Evolutionary conservation across 2,329 filamentous ascomycete genomes (phyloP).

Genomic region (Cercospora zeae-maydis): DNA sequence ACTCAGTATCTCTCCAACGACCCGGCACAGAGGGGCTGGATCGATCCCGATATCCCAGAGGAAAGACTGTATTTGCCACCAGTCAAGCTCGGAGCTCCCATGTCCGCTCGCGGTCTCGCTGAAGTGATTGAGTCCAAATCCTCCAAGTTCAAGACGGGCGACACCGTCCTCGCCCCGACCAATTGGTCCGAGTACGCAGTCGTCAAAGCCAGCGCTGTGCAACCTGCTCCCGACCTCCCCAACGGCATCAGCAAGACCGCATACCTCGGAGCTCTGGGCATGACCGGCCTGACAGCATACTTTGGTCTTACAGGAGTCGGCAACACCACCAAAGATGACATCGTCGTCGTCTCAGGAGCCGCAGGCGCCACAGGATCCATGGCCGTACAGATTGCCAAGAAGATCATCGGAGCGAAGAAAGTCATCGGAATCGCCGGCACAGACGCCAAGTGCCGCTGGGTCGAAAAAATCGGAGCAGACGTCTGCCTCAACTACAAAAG

Average conservation of each 20-base stretch:
- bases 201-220: slow-evolving; percentile 28
- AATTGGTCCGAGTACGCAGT: slow-evolving; percentile 46
- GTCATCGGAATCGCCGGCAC: slow-evolving; percentile 53
- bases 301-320: slow-evolving; percentile 44
- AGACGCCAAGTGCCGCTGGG: slow-evolving; percentile 52
- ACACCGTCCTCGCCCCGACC: slow-evolving; percentile 34
- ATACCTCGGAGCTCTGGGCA: slow-evolving; percentile 48
- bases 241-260: slow-evolving; percentile 42
- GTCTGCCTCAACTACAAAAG: slow-evolving; percentile 55
- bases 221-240: slow-evolving; percentile 26
- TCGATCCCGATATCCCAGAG: slow-evolving; percentile 34
- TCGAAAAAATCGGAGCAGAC: slow-evolving; percentile 52
- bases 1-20: slow-evolving; percentile 51
- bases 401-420: slow-evolving; percentile 43
- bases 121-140: slow-evolving; percentile 41
- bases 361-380: slow-evolving; percentile 50
- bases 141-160: slow-evolving; percentile 35
- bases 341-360: slow-evolving; percentile 49
- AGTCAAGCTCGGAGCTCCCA: slow-evolving; percentile 41
- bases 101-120: slow-evolving; percentile 38
- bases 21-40: slow-evolving; percentile 53
- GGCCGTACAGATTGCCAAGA: slow-evolving; percentile 51
- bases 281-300: slow-evolving; percentile 47
- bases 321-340: slow-evolving; percentile 40
- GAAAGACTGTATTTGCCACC: slow-evolving; percentile 48